A percentile compares a stretch with the other conserved stretches of the same genome.
Conservation (phyloP, 192 early-diverging fungal species). For the Mortierella claussenii region DNA sequence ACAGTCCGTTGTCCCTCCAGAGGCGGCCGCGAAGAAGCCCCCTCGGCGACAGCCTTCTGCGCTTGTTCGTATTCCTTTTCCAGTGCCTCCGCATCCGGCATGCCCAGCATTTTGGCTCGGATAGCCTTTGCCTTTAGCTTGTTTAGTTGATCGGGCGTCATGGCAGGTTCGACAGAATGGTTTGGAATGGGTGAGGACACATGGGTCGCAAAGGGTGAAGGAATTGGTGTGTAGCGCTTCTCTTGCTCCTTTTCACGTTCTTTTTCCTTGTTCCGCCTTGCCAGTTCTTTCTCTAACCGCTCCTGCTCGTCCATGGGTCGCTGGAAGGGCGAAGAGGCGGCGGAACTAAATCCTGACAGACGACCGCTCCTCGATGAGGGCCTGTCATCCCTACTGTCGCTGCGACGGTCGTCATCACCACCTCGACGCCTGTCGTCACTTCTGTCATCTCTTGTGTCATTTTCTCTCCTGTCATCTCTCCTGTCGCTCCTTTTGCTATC, state of each 20-base stretch:
- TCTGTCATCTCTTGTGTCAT: background rate
- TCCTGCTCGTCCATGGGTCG: constrained; percentile 49
- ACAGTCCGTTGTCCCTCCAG: constrained; percentile 48
- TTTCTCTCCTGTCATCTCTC: constrained; percentile 18
- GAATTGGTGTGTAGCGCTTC: constrained; percentile 34
- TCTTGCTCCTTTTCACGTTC: constrained; percentile 47
- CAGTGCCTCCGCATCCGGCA: constrained; percentile 67
- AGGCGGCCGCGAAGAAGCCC: constrained; percentile 4
- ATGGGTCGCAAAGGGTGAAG: constrained; percentile 46
- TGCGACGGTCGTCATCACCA: constrained; percentile 8
- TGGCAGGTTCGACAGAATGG: constrained; percentile 20
- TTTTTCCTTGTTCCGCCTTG: constrained; percentile 22
- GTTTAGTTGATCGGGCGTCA: constrained; percentile 78
- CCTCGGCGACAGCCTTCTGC: constrained; percentile 55
- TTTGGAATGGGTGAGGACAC: constrained; percentile 43
- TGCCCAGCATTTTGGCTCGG: constrained; percentile 80
- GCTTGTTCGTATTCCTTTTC: constrained; percentile 79
- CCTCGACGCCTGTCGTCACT: constrained; percentile 6
- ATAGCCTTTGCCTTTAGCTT: constrained; percentile 84
- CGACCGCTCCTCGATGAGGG: constrained; percentile 29
- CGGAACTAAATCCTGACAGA: constrained; percentile 42
- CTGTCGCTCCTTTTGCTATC: too few relatives aligned
- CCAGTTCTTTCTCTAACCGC: constrained; percentile 35
- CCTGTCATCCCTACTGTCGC: constrained; percentile 17
- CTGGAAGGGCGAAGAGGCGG: constrained; percentile 50